Evolutionary conservation across 2,329 filamentous ascomycete species (phyloP).

Genomic region (Neopestalotiopsis rosae): DNA sequence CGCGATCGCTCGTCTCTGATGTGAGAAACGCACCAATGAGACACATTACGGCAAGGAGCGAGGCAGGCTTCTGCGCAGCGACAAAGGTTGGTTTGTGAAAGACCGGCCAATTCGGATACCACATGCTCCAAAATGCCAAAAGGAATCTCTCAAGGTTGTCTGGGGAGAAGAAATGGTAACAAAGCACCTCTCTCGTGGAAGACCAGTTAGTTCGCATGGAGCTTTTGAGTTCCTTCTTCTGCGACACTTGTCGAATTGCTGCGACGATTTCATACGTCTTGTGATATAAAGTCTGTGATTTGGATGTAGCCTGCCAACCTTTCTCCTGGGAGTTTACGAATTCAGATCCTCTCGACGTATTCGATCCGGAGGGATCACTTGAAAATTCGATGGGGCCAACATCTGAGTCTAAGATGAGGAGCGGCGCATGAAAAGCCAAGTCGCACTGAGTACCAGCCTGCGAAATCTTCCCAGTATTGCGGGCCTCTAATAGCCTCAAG

Average conservation of each 20-base stretch:
- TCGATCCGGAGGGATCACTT: background rate
- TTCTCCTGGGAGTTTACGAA: background rate
- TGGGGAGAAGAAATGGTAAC: constrained; percentile 28
- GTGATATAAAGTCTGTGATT: background rate
- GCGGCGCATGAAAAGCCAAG: background rate
- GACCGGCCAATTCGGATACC: constrained; percentile 37
- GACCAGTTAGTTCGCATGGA: background rate
- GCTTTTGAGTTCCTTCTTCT: background rate
- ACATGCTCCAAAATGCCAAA: constrained; percentile 34
- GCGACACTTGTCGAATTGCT: background rate
- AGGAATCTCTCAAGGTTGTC: constrained; percentile 29
- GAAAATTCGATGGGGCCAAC: background rate
- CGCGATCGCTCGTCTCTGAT: constrained; percentile 22
- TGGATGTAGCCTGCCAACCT: background rate
- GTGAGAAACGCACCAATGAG: constrained; percentile 35
- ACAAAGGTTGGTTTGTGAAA: constrained; percentile 34
- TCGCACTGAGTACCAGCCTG: background rate
- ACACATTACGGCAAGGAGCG: constrained; percentile 32
- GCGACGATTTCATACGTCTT: constrained; percentile 9
- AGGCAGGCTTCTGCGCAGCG: constrained; percentile 19
- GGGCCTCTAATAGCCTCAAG: background rate
- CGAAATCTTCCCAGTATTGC: background rate
- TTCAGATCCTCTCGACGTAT: background rate
- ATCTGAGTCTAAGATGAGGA: background rate
- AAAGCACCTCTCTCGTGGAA: background rate